Base-by-base conservation (phyloP, 805 yeast genomes). In the Maudiozyma turicensis region DNA sequence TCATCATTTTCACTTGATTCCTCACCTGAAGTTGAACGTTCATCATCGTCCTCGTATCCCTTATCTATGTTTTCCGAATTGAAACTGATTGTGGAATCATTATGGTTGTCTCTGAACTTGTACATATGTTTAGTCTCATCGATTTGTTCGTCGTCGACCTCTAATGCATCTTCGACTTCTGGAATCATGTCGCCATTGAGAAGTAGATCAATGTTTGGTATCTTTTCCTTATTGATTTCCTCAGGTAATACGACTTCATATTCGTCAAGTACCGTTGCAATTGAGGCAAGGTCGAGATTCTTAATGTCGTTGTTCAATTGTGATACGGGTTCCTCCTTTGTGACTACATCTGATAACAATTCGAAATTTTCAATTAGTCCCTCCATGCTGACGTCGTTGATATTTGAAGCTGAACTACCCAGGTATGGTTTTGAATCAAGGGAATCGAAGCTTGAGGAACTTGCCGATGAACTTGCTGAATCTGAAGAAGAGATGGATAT, bases 191-290 rank as follows among this genome's bases (percentile, higher is more conserved):
- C 48, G 3, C 37, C 37, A 14, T 31, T 14, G 9, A 42, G 14
- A 6, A 42, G 8, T 2, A 15, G 13, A n/a, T 42, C 37, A 6
- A 42, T 29, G 11, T n/a, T 29, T 29, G 40, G 28, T 5, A 37
- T n/a, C n/a, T 13, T 32, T 15, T 6, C 15, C 9, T 4, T 8
- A 13, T 32, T 11, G 13, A 10, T 32, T 2, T 32, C 37, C 32
- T 14, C 32, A 6, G 43, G 41, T 11, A 26, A 26, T 15, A 57
- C 55, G 2, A 61, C 60, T 26, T 61, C 64, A 46, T 62, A 64
- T 50, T 64, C 66, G 49, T 62, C 66, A 8, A 63, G 48, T 6
- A 61, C 64, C 3, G 65, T 51, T 0, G 57, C 60, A 45, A 61
- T 48, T 11, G 65, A 58, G 9, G 49, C 49, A 8, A 59, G 33